phyloP scores from a whole-genome alignment of 106 monocot species.

The Alisma plantagoaquatica region DNA sequence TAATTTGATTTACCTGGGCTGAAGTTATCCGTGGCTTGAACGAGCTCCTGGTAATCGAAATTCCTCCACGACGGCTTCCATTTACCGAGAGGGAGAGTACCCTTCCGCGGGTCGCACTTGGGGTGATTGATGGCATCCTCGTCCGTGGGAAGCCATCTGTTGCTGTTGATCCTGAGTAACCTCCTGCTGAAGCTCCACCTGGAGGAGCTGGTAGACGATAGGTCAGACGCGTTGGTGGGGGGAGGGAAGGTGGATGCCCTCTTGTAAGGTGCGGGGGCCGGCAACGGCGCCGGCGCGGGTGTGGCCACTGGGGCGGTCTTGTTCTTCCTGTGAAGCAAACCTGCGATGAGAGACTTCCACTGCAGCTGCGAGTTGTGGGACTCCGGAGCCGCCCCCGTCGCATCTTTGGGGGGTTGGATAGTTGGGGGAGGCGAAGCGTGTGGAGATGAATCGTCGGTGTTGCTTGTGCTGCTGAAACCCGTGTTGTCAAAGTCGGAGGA shows the following conservation, averaged over 20 bases:
- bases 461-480: constrained; percentile 4
- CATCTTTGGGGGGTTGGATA: too few species aligned
- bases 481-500: constrained; percentile 37
- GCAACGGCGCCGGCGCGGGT: not conserved
- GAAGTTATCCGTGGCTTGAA: constrained; percentile 68
- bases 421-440: too few species aligned
- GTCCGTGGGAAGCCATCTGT: not conserved
- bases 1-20: constrained; percentile 46
- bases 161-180: not conserved
- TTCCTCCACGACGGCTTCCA: constrained; percentile 79
- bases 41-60: constrained; percentile 70
- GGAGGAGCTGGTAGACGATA: too few species aligned
- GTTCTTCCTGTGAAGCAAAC: constrained; percentile 43
- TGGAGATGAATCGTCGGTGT: constrained; percentile 1
- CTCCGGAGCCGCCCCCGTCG: constrained; percentile 2
- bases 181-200: constrained; percentile 12
- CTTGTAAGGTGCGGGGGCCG: too few species aligned
- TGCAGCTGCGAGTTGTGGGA: constrained; percentile 14
- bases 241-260: constrained; percentile 34
- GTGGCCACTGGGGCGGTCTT: constrained; percentile 21
- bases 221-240: constrained; percentile 2
- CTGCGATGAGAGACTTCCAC: constrained; percentile 55
- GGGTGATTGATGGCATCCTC: not conserved
- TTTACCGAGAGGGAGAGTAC: not conserved
- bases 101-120: not conserved